Evolutionary conservation across 2,329 filamentous ascomycete species (phyloP), one percentile per base, ranked within the genome.

Genomic region (Epicoccum sorghinum): DNA sequence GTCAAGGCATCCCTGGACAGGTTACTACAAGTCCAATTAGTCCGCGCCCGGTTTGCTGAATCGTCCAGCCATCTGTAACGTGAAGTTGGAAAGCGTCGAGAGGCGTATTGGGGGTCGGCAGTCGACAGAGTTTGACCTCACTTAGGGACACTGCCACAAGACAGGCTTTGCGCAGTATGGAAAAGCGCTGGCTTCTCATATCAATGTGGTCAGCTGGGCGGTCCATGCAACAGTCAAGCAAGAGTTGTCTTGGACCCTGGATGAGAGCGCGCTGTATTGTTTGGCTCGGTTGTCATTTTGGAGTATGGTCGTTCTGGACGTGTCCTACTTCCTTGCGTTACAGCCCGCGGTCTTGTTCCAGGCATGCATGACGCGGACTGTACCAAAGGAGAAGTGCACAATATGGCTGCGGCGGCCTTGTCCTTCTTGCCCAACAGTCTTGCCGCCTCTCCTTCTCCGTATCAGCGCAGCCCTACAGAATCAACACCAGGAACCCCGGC

Each of bases 41-140:
- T 42, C 25, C 35, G 37, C 46, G 52, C 37, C 46, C 41, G 30
- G 29, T 14, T 46, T 47, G 47, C 25, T 42, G 46, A 43, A 37
- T 14, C 33, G 32, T 27, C 18, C 46, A 55, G 52, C 52, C 52
- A 38, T 49, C 52, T 55, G 52, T 47, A 50, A 55, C 46, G 25
- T 50, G 32, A 55, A 33, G 52, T 14, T 37, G 33, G 5, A 51
- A 51, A 47, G 42, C 47, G 53, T 47, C 53, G 30, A 23, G 53
- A 56, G 53, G 53, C 53, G 42, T 56, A 56, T 56, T 56, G 53
- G 47, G 42, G 43, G 53, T 47, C 8, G 33, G 38, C 7, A 14
- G 37, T 49, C 53, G 33, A 52, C 38, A 47, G 4, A n/a, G 7
- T 10, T 33, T 32, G 32, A 40, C 10, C 29, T 47, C 47, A 32